These are phyloP conservation scores for Podospora bellae-mahoneyi DNA, from an alignment of 495 filamentous ascomycete species.

Conservation along the genomic window DNA sequence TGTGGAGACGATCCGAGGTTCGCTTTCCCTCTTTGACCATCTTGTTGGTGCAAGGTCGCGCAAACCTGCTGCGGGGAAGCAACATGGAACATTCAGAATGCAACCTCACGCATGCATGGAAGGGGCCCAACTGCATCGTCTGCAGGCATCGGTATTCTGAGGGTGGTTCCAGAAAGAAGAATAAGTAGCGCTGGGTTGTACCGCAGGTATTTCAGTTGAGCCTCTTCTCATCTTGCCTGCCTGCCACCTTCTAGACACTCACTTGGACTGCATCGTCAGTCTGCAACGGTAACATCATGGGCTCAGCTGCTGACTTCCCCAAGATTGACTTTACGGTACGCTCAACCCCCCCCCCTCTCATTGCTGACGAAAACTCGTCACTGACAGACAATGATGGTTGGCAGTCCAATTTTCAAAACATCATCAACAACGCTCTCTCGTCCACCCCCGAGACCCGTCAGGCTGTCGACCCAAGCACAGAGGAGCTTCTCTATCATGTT, in stretches of 20 bases:
- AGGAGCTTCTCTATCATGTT: slow-evolving; percentile 38
- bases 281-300: background rate
- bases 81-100: background rate
- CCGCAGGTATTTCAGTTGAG: background rate
- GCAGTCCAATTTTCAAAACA: slow-evolving; percentile 29
- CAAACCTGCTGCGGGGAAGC: background rate
- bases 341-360: too few relatives aligned
- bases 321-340: slow-evolving; percentile 5
- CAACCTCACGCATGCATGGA: background rate
- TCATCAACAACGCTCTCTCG: slow-evolving; percentile 37
- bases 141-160: background rate
- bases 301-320: background rate
- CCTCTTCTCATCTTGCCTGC: background rate
- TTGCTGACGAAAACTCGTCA: background rate
- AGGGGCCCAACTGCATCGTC: background rate
- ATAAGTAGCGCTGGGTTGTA: background rate
- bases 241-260: too few relatives aligned
- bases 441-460: slow-evolving; percentile 29
- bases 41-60: background rate
- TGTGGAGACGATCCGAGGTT: background rate
- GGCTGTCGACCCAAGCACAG: slow-evolving; percentile 39
- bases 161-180: background rate
- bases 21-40: background rate
- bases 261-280: too few relatives aligned
- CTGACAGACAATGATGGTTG: background rate